Conservation (phyloP, 805 yeast species). For the Tetrapisispora taiwanensis region DNA sequence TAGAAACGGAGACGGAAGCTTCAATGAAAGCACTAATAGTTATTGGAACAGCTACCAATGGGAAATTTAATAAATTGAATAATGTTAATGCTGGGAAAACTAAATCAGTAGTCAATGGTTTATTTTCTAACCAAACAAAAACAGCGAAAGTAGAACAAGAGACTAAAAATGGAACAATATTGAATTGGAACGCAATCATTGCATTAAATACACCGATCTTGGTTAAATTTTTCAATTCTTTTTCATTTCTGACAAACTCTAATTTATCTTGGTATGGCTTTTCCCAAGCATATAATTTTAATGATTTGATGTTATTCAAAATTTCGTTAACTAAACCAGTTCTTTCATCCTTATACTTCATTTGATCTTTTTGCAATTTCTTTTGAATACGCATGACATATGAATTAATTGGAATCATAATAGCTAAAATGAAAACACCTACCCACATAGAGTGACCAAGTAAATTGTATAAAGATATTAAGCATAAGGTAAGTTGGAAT, state of each 20-base stretch:
- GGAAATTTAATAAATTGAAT: conserved; percentile 83
- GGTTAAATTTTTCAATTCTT: conserved; percentile 67
- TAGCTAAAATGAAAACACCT: conserved; percentile 69
- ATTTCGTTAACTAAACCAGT: conserved; percentile 83
- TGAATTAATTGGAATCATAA: conserved; percentile 76
- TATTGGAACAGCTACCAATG: conserved; percentile 85
- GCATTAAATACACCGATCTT: conserved; percentile 68
- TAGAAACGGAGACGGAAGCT: conserved; percentile 69
- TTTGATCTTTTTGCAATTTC: conserved; percentile 68
- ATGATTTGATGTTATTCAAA: conserved; percentile 80
- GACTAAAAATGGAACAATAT: conserved; percentile 79
- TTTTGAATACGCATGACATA: conserved; percentile 58
- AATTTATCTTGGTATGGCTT: conserved; percentile 66
- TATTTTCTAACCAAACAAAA: conserved; percentile 49
- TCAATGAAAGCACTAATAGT: conserved; percentile 80
- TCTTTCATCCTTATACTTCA: conserved; percentile 86
- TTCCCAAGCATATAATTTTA: conserved; percentile 96
- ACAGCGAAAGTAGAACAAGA: conserved; percentile 82
- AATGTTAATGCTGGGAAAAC: conserved; percentile 86
- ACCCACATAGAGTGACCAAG: conserved; percentile 94
- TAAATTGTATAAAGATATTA: conserved; percentile 57
- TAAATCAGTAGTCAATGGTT: conserved; percentile 75
- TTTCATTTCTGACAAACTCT: conserved; percentile 74
- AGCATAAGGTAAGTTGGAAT: conserved; percentile 70
- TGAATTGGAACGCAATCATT: conserved; percentile 65